phyloP scores from a whole-genome alignment of 495 filamentous ascomycete genomes.

The Neurospora discreta region DNA sequence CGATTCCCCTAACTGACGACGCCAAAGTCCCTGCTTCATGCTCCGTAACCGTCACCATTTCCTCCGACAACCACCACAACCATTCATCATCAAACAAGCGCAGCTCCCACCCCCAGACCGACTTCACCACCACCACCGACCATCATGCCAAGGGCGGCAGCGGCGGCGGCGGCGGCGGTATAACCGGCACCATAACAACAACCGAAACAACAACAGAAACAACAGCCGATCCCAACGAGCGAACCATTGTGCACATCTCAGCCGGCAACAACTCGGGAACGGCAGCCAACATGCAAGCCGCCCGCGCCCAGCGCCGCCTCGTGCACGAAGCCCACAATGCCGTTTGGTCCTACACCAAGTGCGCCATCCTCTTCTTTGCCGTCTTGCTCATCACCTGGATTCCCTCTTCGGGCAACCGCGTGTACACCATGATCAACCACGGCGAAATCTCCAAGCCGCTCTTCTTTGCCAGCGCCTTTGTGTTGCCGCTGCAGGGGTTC shows the following conservation, averaged over 20 bases:
- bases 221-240: neutral
- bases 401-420: conserved; percentile 70
- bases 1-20: conserved; percentile 6
- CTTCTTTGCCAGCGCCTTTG: conserved; percentile 61
- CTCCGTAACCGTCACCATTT: conserved; percentile 40
- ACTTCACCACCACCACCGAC: conserved; percentile 9
- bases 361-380: conserved; percentile 74
- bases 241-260: neutral
- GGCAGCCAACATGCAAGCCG: conserved; percentile 1
- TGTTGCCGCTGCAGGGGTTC: conserved; percentile 75
- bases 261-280: neutral
- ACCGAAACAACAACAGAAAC: neutral
- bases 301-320: conserved; percentile 9
- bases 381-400: conserved; percentile 78
- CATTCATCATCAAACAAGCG: neutral
- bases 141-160: too few relatives aligned
- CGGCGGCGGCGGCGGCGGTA: too few relatives aligned
- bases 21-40: conserved; percentile 2
- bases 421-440: conserved; percentile 51
- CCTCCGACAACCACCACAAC: conserved; percentile 22
- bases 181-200: neutral
- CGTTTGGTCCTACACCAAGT: conserved; percentile 73
- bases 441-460: conserved; percentile 46
- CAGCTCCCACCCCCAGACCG: conserved; percentile 5
- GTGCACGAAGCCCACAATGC: conserved; percentile 36